A percentile compares a stretch with the other conserved stretches of the same genome.
These are phyloP conservation scores for Penicillium sp. DNA, from an alignment of 2,329 filamentous ascomycete species.

Conservation along the genomic window DNA sequence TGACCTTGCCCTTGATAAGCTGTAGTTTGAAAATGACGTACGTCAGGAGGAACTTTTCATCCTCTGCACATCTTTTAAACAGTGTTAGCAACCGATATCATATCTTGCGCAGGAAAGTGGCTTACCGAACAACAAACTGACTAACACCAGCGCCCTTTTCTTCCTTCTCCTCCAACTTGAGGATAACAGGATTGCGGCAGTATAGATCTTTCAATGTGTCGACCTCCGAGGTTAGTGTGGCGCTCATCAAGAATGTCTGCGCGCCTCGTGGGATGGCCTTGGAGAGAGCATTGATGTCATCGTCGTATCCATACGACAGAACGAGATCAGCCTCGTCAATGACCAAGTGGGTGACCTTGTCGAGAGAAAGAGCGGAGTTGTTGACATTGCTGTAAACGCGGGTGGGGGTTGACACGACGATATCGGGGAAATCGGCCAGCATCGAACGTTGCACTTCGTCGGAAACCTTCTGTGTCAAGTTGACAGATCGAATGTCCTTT, in stretches of 20 bases:
- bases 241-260: conserved; percentile 91
- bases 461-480: conserved; percentile 86
- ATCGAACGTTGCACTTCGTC: conserved; percentile 85
- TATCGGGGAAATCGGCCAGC: conserved; percentile 80
- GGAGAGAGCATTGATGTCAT: conserved; percentile 80
- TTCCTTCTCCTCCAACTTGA: conserved; percentile 82
- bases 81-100: conserved; percentile 21
- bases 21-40: conserved; percentile 96
- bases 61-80: conserved; percentile 72
- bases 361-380: conserved; percentile 68
- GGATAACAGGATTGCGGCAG: conserved; percentile 73
- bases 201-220: conserved; percentile 83
- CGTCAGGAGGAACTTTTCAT: conserved; percentile 90
- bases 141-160: conserved; percentile 74
- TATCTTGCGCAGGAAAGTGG: not conserved
- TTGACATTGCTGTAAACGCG: conserved; percentile 77
- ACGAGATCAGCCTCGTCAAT: conserved; percentile 95
- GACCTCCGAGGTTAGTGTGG: conserved; percentile 85
- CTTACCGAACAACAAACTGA: conserved; percentile 81
- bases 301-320: conserved; percentile 89
- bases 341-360: conserved; percentile 73
- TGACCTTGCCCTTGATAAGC: conserved; percentile 88
- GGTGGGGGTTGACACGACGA: conserved; percentile 89
- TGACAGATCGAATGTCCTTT: conserved; percentile 78
- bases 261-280: conserved; percentile 78